phyloP scores from a whole-genome alignment of 2,329 filamentous ascomycete genomes.

The Aquanectria penicillioides region DNA sequence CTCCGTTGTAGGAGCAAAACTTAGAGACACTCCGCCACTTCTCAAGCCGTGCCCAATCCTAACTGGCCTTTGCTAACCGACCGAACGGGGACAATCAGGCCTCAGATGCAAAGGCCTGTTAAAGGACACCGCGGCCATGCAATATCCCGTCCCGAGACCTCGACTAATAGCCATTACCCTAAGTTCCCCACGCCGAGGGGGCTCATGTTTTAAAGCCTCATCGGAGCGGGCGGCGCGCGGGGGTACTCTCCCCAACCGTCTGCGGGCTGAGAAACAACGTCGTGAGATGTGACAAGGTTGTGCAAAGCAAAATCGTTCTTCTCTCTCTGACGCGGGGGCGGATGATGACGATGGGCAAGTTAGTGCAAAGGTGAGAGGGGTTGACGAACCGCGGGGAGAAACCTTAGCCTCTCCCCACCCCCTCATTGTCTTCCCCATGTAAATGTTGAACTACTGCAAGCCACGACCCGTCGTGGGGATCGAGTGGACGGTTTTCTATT shows the following conservation, averaged over 20 bases:
- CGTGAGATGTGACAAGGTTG: neutral
- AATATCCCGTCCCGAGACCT: neutral
- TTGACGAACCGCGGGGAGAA: conserved; percentile 19
- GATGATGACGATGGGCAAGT: neutral
- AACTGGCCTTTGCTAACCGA: neutral
- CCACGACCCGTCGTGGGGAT: conserved; percentile 33
- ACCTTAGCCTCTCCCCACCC: conserved; percentile 27
- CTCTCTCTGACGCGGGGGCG: conserved; percentile 3
- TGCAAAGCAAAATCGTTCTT: no score
- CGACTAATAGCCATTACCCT: conserved; percentile 10
- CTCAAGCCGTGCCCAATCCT: conserved; percentile 6
- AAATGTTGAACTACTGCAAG: conserved; percentile 41
- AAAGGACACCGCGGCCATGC: neutral
- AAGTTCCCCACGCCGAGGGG: conserved; percentile 14
- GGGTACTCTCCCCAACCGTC: neutral
- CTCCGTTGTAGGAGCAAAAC: neutral
- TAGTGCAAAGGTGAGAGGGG: no score
- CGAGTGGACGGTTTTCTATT: neutral
- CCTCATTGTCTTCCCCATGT: conserved; percentile 43
- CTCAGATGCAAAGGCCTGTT: conserved; percentile 1
- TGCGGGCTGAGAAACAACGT: conserved; percentile 8
- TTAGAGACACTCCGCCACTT: conserved; percentile 10
- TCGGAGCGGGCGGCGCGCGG: neutral
- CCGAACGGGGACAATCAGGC: neutral
- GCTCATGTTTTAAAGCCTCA: neutral